Percentiles rank a stretch among this genome's conserved stretches.
Conservation (phyloP, 2,329 filamentous ascomycete species). For the Pleochaeta shiraiana region DNA sequence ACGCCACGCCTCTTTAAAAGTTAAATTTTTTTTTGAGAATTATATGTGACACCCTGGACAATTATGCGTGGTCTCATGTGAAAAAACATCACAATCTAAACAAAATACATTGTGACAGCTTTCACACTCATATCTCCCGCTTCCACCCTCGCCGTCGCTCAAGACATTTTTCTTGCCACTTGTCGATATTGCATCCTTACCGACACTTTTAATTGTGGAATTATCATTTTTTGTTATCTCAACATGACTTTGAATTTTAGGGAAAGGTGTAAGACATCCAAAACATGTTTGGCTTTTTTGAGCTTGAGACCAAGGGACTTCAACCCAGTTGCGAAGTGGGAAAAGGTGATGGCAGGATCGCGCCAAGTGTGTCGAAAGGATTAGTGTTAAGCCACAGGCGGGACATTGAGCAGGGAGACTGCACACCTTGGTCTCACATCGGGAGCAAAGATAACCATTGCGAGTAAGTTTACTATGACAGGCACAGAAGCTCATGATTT, state of each 20-base stretch:
- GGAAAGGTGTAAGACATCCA: conserved; percentile 56
- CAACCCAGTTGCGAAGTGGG: conserved; percentile 72
- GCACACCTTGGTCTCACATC: conserved; percentile 79
- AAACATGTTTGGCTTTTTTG: conserved; percentile 37
- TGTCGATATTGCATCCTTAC: conserved; percentile 18
- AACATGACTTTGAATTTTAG: conserved; percentile 19
- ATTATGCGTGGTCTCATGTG: conserved; percentile 87
- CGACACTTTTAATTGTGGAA: conserved; percentile 5
- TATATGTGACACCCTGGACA: conserved; percentile 55
- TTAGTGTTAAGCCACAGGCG: conserved; percentile 73
- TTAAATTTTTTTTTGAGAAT: no score
- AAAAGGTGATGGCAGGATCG: conserved; percentile 90
- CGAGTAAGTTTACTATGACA: conserved; percentile 68
- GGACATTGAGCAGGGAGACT: conserved; percentile 78
- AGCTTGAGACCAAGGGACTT: conserved; percentile 67
- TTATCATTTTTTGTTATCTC: conserved; percentile 5
- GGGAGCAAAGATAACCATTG: conserved; percentile 78
- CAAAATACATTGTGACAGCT: conserved; percentile 86
- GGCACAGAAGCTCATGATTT: conserved; percentile 56
- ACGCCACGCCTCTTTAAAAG: no score
- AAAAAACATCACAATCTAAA: conserved; percentile 93
- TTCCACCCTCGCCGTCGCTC: conserved; percentile 57
- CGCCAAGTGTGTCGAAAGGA: conserved; percentile 80
- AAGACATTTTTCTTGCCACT: no score
- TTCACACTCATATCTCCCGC: conserved; percentile 69